Percentiles rank a stretch among this genome's conserved stretches.
Conservation (phyloP, 2,329 filamentous ascomycete species). For the Aspergillus sp. region DNA sequence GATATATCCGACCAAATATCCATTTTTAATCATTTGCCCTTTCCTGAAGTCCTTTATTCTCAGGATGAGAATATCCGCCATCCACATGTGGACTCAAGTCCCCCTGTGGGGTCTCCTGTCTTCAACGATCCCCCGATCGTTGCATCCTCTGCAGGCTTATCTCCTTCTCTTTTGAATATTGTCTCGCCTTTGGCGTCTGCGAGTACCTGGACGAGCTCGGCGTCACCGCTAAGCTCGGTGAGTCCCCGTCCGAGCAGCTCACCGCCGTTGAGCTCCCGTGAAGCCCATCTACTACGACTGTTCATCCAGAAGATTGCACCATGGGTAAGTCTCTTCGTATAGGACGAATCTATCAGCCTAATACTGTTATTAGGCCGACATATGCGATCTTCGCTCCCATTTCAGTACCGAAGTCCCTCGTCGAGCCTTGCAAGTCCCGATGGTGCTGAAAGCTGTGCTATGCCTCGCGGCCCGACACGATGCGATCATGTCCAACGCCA, state of each 20-base stretch:
- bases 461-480: conserved; percentile 51
- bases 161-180: conserved; percentile 8
- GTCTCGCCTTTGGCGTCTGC: conserved; percentile 20
- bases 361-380: conserved; percentile 29
- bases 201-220: conserved; percentile 17
- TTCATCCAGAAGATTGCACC: conserved; percentile 39
- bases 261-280: conserved; percentile 28
- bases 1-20: background rate
- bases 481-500: conserved; percentile 39
- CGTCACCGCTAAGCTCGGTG: conserved; percentile 16
- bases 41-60: background rate
- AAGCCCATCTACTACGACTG: conserved; percentile 36
- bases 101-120: conserved; percentile 8
- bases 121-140: conserved; percentile 8
- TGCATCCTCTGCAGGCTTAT: conserved; percentile 17
- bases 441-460: conserved; percentile 52
- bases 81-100: background rate
- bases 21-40: background rate
- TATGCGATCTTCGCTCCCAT: conserved; percentile 39
- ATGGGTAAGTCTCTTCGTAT: conserved; percentile 28
- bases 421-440: conserved; percentile 49
- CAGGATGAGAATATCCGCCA: background rate
- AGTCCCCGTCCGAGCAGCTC: conserved; percentile 14
- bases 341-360: background rate
- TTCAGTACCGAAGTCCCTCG: conserved; percentile 52